phyloP scores from a whole-genome alignment of 768 basidiomycete species.

The Rhizopogon vesiculosus region DNA sequence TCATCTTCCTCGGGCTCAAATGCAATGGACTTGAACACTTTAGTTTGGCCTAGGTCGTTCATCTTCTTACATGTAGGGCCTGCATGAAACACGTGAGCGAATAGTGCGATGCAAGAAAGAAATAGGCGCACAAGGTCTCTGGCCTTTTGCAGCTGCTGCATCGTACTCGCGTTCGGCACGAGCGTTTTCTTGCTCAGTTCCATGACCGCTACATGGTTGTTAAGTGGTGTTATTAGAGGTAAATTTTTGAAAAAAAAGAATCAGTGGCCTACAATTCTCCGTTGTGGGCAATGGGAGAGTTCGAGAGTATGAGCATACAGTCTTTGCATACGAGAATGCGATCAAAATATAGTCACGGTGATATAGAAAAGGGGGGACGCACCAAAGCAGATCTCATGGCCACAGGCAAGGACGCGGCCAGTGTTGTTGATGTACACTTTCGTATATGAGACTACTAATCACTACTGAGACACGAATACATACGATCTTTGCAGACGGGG shows the following conservation, averaged over 20 bases:
- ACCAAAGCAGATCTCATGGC: slow-evolving; percentile 65
- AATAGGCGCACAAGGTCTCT: slow-evolving; percentile 47
- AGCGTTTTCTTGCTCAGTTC: slow-evolving; percentile 50
- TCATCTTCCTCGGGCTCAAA: slow-evolving; percentile 69
- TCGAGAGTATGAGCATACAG: slow-evolving; percentile 50
- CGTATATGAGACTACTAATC: not conserved
- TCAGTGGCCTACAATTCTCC: slow-evolving; percentile 50
- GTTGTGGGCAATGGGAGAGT: slow-evolving; percentile 48
- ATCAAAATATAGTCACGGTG: not conserved
- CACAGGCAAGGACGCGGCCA: slow-evolving; percentile 60
- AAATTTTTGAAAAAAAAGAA: not conserved
- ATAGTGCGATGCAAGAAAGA: not conserved
- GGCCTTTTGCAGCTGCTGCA: slow-evolving; percentile 49
- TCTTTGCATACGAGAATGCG: slow-evolving; percentile 28
- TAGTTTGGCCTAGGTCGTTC: slow-evolving; percentile 45
- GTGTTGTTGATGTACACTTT: slow-evolving; percentile 44
- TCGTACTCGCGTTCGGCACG: slow-evolving; percentile 54
- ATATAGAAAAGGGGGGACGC: slow-evolving; percentile 8
- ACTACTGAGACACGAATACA: slow-evolving; percentile 10
- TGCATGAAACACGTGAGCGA: slow-evolving; percentile 15
- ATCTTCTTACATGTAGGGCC: slow-evolving; percentile 69
- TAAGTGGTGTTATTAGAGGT: not conserved
- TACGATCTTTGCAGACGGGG: slow-evolving; percentile 64
- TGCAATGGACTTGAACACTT: slow-evolving; percentile 57
- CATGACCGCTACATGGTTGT: slow-evolving; percentile 40